Percentiles rank a stretch among this genome's conserved stretches.
These are phyloP conservation scores for Sugiyamaella chiloensis DNA, from an alignment of 805 yeast genomes.

Conservation along the genomic window DNA sequence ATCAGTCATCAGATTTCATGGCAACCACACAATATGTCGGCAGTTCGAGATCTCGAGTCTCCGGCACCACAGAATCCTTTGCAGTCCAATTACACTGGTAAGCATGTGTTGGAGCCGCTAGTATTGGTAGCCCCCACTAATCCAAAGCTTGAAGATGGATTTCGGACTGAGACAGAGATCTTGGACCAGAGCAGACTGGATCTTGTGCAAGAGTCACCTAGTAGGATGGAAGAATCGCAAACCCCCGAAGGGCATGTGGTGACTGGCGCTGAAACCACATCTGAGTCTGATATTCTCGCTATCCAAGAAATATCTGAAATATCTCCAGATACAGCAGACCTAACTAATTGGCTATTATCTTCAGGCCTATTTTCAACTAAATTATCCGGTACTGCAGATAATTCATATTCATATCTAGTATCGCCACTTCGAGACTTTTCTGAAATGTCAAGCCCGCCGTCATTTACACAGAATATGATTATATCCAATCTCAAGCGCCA, in stretches of 20 bases:
- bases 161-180: background rate
- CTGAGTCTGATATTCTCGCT: background rate
- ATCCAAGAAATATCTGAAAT: conserved; percentile 1
- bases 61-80: background rate
- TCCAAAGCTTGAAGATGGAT: background rate
- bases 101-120: conserved; percentile 2
- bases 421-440: conserved; percentile 7
- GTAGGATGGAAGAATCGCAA: background rate
- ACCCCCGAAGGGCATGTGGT: background rate
- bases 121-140: conserved; percentile 1
- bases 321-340: conserved; percentile 16
- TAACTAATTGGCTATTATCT: conserved; percentile 18
- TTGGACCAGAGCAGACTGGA: background rate
- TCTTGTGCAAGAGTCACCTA: background rate
- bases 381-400: background rate
- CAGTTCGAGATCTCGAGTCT: background rate
- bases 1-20: background rate
- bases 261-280: background rate
- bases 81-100: background rate
- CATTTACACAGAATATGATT: conserved; percentile 33
- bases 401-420: conserved; percentile 4
- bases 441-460: conserved; percentile 34
- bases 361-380: conserved; percentile 4
- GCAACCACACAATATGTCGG: background rate
- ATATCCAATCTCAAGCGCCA: conserved; percentile 31